Evolutionary conservation across 176 grass and related monocot species (phyloP), one percentile per base, ranked within the genome.

Genomic region (Paspalum notatum): DNA sequence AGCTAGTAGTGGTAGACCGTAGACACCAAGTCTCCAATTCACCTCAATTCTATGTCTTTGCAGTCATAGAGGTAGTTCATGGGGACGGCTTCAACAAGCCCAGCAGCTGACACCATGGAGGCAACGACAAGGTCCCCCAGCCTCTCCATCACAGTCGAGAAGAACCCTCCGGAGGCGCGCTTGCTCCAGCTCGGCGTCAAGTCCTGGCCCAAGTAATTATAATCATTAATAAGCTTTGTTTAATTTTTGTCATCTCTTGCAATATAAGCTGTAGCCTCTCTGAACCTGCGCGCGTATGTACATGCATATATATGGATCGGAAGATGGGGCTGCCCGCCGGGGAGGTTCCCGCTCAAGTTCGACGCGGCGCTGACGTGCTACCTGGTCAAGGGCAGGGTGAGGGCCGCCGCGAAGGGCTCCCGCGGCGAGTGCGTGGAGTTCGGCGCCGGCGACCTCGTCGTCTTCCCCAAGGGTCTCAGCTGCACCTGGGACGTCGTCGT

Each of bases 401-500:
- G 63, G 64, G 92, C 83, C 21, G 85, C 79, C 79, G 50, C 71
- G 4, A 94, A 84, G 77, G 92, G 89, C 56, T 82, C 92, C 32
- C 79, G 76, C 2, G 86, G 86, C 9, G 32, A 32, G 32, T 79
- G 61, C 44, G 75, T 91, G 17, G 92, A 91, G 83, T 88, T 94
- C 42, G 88, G 86, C 69, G 92, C 89, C 55, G 83, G 89, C 37
- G 92, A 94, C 51, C 75, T 94, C 44, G 92, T 94, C 22, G 65
- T 91, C 66, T 89, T 94, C 87, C 88, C 92, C 63, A 84, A 91
- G 83, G 92, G 89, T 43, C 67, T 94, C 38, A 86, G 86, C 75
- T 94, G 88, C 86, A 91, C 86, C 50, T 94, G 92, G 92, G 89
- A 91, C 51, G 86, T 94, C 77, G 76, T 78, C 25, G 92, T 89